Evolutionary conservation across 441 rosid genomes (phyloP), one percentile per base, ranked within the genome.

Genomic region (Erodium chrysanthum): DNA sequence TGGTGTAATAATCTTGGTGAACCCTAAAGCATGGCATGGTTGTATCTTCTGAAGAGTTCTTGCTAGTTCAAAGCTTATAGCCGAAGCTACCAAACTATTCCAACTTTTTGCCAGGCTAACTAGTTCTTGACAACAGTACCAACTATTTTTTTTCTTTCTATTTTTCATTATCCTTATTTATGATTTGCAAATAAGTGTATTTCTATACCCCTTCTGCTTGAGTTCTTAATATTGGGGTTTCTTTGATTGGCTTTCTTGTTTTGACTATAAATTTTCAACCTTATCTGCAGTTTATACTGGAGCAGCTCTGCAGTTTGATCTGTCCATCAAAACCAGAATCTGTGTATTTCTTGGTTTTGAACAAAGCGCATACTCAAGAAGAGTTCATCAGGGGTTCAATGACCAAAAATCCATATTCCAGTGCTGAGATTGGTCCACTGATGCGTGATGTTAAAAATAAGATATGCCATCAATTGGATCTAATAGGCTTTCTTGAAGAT

Each of bases 391-490:
- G 99, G 85, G 99, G 99, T 70, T 91, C 98, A 71, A 96, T 96
- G 99, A 94, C 98, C 11, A 96, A 91, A 77, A 91, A 88, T 84
- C 99, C 99, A 56, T 96, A 96, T 85, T 90, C 97, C 40, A 94
- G 98, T 82, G 79, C 97, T 58, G 98, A 96, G 82, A 90, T 96
- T 76, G 98, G 99, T 78, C 99, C 99, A 35, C 80, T 96, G 79
- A 96, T 96, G 98, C 97, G 98, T 44, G 99, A 96, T 76, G 99
- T 94, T 70, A 96, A 96, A 80, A 94, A 96, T 77, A 94, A 96
- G 79, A 96, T 96, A 70, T 96, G 98, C 82, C 96, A 87, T 72
- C 99, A 94, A 73, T 79, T 96, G 84, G 99, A 94, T 74, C 80
- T 96, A 67, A 71, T 94, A 63, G 91, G 93, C 65, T 90, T 96